These are phyloP conservation scores for Triticum urartu DNA, from an alignment of 176 grass and related monocot genomes.

Conservation along the genomic window DNA sequence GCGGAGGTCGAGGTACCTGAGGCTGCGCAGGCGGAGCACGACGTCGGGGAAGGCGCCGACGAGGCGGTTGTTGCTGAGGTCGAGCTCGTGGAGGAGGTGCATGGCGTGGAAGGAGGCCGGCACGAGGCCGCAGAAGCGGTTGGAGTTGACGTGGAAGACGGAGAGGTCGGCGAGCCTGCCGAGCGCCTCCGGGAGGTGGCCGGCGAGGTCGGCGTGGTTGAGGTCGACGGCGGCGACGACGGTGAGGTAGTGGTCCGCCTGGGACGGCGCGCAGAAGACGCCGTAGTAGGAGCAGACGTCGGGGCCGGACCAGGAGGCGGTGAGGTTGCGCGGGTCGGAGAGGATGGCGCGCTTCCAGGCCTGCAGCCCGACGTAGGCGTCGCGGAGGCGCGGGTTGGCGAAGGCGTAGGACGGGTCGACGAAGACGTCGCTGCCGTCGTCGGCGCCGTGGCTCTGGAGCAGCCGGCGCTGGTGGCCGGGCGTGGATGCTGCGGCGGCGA, in stretches of 20 bases:
- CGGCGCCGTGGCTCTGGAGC: slow-evolving; percentile 33
- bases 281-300: slow-evolving; percentile 73
- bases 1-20: slow-evolving; percentile 64
- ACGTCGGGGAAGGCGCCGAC: slow-evolving; percentile 66
- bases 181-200: slow-evolving; percentile 75
- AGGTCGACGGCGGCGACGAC: slow-evolving; percentile 91
- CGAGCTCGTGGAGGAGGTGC: slow-evolving; percentile 61
- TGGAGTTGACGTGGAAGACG: slow-evolving; percentile 86
- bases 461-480: slow-evolving; percentile 35
- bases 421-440: neutral
- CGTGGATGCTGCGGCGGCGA: neutral
- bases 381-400: slow-evolving; percentile 54
- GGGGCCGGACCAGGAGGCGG: slow-evolving; percentile 62
- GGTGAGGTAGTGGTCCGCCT: slow-evolving; percentile 38
- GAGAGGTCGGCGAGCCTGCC: slow-evolving; percentile 69
- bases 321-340: slow-evolving; percentile 79
- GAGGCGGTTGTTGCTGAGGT: slow-evolving; percentile 98
- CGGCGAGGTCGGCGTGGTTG: slow-evolving; percentile 86
- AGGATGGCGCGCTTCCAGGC: slow-evolving; percentile 77
- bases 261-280: slow-evolving; percentile 69
- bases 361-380: slow-evolving; percentile 81
- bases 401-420: slow-evolving; percentile 58
- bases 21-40: slow-evolving; percentile 40
- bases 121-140: slow-evolving; percentile 86
- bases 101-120: slow-evolving; percentile 26